Conservation (phyloP, 2,329 filamentous ascomycete species). For the Ilyonectria destructans region DNA sequence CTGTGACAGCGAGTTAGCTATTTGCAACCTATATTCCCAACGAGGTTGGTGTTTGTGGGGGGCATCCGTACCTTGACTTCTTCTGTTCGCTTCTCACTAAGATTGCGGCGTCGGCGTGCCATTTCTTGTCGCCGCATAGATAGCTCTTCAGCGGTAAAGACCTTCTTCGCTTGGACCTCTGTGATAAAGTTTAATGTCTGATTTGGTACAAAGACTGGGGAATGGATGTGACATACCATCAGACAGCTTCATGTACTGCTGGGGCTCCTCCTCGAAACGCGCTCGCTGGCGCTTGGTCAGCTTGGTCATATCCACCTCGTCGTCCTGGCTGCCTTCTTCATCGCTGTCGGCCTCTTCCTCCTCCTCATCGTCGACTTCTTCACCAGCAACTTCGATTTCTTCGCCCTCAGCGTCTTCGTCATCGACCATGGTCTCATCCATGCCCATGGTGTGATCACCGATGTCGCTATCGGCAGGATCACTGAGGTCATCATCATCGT, state of each 20-base stretch:
- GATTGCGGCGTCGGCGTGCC: slow-evolving; percentile 73
- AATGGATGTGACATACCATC: slow-evolving; percentile 64
- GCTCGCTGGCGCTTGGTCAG: slow-evolving; percentile 75
- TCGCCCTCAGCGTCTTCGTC: slow-evolving; percentile 66
- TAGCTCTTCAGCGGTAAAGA: slow-evolving; percentile 74
- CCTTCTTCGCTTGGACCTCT: slow-evolving; percentile 77
- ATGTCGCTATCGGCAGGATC: slow-evolving; percentile 68
- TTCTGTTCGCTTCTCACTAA: slow-evolving; percentile 77
- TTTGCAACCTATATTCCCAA: slow-evolving; percentile 18
- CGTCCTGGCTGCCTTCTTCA: slow-evolving; percentile 63
- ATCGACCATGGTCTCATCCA: slow-evolving; percentile 64
- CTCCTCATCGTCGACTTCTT: slow-evolving; percentile 61
- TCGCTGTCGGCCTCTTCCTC: slow-evolving; percentile 62
- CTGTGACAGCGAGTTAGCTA: slow-evolving; percentile 59
- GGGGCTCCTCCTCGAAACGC: slow-evolving; percentile 70
- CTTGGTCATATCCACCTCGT: slow-evolving; percentile 70
- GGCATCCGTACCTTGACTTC: slow-evolving; percentile 70
- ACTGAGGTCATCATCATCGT: slow-evolving; percentile 69
- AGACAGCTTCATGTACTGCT: slow-evolving; percentile 73
- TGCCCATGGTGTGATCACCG: slow-evolving; percentile 56
- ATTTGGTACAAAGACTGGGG: neutral
- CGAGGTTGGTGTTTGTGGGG: neutral
- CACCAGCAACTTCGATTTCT: slow-evolving; percentile 60
- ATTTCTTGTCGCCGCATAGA: slow-evolving; percentile 76
- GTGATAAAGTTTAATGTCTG: slow-evolving; percentile 42